Evolutionary conservation across 2,329 filamentous ascomycete genomes (phyloP).

Genomic region (Penicillium sp.): DNA sequence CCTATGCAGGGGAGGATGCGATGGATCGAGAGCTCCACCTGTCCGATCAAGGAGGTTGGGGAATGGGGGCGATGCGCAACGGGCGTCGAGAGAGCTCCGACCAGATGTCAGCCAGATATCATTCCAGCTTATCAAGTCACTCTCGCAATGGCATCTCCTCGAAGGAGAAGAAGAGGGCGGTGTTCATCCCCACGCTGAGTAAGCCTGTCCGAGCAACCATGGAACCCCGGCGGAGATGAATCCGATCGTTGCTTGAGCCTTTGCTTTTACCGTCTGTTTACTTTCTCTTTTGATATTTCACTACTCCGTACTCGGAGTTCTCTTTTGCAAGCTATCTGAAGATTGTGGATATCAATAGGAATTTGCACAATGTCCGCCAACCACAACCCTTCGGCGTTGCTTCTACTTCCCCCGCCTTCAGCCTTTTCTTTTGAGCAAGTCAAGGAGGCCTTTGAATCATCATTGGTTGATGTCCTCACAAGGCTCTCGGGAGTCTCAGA

Average conservation of each 20-base stretch:
- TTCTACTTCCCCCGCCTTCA: slow-evolving; percentile 64
- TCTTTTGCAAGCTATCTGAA: not conserved
- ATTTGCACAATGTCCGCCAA: slow-evolving; percentile 27
- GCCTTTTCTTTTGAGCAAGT: slow-evolving; percentile 56
- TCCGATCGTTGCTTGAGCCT: not conserved
- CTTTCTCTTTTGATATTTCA: not conserved
- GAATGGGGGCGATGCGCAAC: slow-evolving; percentile 25
- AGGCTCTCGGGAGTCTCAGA: slow-evolving; percentile 45
- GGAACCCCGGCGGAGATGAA: slow-evolving; percentile 3
- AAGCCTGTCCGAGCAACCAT: slow-evolving; percentile 8
- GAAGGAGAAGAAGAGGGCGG: slow-evolving; percentile 5
- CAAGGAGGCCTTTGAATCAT: slow-evolving; percentile 60
- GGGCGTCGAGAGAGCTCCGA: slow-evolving; percentile 47
- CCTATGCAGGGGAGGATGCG: slow-evolving; percentile 12
- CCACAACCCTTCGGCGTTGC: slow-evolving; percentile 44
- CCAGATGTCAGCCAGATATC: slow-evolving; percentile 29
- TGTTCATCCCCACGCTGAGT: not conserved
- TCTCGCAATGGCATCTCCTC: slow-evolving; percentile 25
- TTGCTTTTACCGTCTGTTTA: not conserved
- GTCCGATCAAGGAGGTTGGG: slow-evolving; percentile 6
- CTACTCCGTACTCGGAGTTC: not conserved
- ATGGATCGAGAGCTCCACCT: slow-evolving; percentile 22
- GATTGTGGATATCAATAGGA: not conserved
- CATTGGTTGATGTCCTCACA: slow-evolving; percentile 57
- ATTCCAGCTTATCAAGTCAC: slow-evolving; percentile 40